Evolutionary conservation across 1,139 yeast species (phyloP).

Genomic region (Sugiyamaella sp.): DNA sequence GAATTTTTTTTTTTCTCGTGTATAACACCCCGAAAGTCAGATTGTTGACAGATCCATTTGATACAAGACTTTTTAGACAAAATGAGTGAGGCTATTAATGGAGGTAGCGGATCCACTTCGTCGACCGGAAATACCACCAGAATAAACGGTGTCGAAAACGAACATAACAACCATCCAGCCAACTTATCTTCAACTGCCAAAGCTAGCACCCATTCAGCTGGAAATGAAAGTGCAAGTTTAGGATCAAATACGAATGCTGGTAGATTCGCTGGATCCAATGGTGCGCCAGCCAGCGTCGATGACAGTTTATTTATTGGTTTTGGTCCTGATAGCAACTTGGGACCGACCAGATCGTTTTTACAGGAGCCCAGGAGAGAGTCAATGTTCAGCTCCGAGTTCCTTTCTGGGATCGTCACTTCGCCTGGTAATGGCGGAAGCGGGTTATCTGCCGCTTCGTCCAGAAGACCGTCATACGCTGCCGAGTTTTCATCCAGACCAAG

Average conservation of each 20-base stretch:
- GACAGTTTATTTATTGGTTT: background rate
- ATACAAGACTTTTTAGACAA: no score
- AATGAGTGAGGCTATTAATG: no score
- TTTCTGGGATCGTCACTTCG: background rate
- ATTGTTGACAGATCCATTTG: no score
- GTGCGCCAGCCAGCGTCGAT: background rate
- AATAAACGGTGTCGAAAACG: background rate
- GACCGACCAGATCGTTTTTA: slow-evolving; percentile 7
- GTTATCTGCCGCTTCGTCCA: slow-evolving; percentile 36
- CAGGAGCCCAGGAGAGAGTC: slow-evolving; percentile 19
- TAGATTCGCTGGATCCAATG: background rate
- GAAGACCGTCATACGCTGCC: slow-evolving; percentile 42
- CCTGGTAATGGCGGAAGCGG: slow-evolving; percentile 24
- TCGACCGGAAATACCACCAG: background rate
- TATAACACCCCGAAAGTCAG: no score
- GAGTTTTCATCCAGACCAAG: slow-evolving; percentile 40
- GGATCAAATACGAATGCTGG: slow-evolving; percentile 2
- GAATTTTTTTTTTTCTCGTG: no score
- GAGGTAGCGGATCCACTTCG: slow-evolving; percentile 5
- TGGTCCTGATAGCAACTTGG: background rate
- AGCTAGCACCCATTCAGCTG: background rate
- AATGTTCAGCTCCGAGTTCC: slow-evolving; percentile 15
- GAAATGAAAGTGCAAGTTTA: background rate
- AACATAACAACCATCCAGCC: background rate
- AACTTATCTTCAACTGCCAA: background rate